Conservation (phyloP, 2,329 filamentous ascomycete genomes). For the Penicillium sp. region DNA sequence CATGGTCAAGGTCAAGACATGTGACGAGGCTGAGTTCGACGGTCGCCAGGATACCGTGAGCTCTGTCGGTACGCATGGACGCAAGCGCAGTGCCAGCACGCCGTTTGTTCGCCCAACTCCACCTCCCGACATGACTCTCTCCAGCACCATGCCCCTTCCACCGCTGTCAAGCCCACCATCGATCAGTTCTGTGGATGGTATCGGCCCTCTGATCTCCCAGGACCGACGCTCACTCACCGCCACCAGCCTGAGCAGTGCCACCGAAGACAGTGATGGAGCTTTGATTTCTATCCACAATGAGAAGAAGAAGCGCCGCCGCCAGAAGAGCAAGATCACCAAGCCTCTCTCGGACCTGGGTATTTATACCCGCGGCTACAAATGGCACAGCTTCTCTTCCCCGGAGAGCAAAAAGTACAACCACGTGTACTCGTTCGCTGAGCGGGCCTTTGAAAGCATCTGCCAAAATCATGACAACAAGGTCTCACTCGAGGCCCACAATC, state of each 20-base stretch:
- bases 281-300: conserved; percentile 54
- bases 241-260: conserved; percentile 58
- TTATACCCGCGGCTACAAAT: conserved; percentile 76
- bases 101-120: conserved; percentile 67
- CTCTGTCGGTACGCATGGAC: conserved; percentile 42
- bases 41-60: conserved; percentile 44
- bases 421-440: conserved; percentile 92
- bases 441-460: conserved; percentile 79
- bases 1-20: conserved; percentile 91
- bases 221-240: conserved; percentile 57
- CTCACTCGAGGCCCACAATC: conserved; percentile 84
- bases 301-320: conserved; percentile 58
- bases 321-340: conserved; percentile 80
- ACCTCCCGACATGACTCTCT: conserved; percentile 56
- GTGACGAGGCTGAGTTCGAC: conserved; percentile 56
- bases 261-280: conserved; percentile 75
- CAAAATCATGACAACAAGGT: conserved; percentile 74
- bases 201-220: conserved; percentile 49
- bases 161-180: conserved; percentile 56
- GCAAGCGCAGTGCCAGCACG: conserved; percentile 73
- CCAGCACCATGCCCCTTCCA: conserved; percentile 46
- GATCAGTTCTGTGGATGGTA: conserved; percentile 52
- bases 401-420: conserved; percentile 90
- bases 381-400: conserved; percentile 72
- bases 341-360: conserved; percentile 84